Conservation (phyloP, 495 filamentous ascomycete species). For the Lasiosphaeria ovina region DNA sequence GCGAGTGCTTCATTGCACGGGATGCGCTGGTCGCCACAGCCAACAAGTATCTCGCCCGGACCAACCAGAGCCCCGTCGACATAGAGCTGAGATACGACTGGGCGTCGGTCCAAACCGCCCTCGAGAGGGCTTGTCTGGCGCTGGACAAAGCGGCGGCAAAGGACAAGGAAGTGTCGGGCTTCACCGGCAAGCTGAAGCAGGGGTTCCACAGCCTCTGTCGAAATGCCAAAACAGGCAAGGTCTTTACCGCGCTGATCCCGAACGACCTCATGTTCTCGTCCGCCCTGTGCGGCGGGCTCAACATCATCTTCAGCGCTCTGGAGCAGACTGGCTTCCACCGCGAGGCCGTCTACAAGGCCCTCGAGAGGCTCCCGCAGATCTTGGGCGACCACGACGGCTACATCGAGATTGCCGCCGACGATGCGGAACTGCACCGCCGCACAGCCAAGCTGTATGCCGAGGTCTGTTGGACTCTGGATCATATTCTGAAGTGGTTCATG, state of each 20-base stretch:
- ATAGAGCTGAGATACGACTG: conserved; percentile 1
- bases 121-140: conserved; percentile 8
- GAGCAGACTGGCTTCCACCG: conserved; percentile 1
- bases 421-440: conserved; percentile 21
- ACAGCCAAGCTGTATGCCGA: conserved; percentile 15
- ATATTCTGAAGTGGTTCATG: conserved; percentile 23
- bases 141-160: conserved; percentile 4
- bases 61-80: neutral
- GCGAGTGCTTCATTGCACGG: conserved; percentile 1
- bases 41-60: conserved; percentile 8
- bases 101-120: neutral
- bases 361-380: conserved; percentile 20
- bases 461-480: conserved; percentile 13
- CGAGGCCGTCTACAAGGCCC: conserved; percentile 19
- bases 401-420: conserved; percentile 6
- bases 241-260: conserved; percentile 11
- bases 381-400: conserved; percentile 14
- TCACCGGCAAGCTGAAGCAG: conserved; percentile 8
- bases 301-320: conserved; percentile 20
- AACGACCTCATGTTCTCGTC: conserved; percentile 13
- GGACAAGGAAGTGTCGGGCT: neutral
- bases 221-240: conserved; percentile 10
- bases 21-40: conserved; percentile 1
- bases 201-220: conserved; percentile 8
- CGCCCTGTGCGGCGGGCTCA: conserved; percentile 19